These are phyloP conservation scores for Arthrobotrys sphaeroides DNA, from an alignment of 2,329 filamentous ascomycete species.

Conservation along the genomic window DNA sequence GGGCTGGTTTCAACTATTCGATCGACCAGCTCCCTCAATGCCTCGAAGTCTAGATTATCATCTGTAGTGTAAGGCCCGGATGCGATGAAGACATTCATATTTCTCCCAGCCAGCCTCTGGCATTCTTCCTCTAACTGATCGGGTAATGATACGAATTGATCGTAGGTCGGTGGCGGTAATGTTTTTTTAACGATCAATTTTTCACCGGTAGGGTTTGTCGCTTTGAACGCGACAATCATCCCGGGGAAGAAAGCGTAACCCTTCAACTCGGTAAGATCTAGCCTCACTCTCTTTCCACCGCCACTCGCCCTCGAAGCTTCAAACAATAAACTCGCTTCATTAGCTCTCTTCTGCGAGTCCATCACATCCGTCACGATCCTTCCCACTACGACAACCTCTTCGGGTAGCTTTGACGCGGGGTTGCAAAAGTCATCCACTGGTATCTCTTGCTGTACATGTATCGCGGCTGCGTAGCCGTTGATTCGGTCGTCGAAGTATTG, in stretches of 20 bases:
- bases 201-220: conserved; percentile 84
- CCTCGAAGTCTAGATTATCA: conserved; percentile 89
- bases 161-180: conserved; percentile 78
- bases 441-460: conserved; percentile 77
- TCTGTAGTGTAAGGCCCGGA: conserved; percentile 92
- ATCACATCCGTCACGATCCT: conserved; percentile 86
- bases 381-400: conserved; percentile 87
- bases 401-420: conserved; percentile 74
- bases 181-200: conserved; percentile 83
- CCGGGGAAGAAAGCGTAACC: conserved; percentile 90
- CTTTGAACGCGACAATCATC: conserved; percentile 86
- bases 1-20: conserved; percentile 78
- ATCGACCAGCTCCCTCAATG: conserved; percentile 80
- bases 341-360: conserved; percentile 78
- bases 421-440: conserved; percentile 85
- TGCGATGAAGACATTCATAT: conserved; percentile 79
- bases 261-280: conserved; percentile 76
- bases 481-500: conserved; percentile 95
- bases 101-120: conserved; percentile 68
- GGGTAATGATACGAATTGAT: conserved; percentile 75
- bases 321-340: conserved; percentile 82
- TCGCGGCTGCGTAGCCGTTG: conserved; percentile 80
- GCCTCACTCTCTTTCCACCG: conserved; percentile 79
- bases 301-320: conserved; percentile 87
- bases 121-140: conserved; percentile 72